Evolutionary conservation across 1,139 yeast species (phyloP).

Genomic region (Sugiyamaella novakii): DNA sequence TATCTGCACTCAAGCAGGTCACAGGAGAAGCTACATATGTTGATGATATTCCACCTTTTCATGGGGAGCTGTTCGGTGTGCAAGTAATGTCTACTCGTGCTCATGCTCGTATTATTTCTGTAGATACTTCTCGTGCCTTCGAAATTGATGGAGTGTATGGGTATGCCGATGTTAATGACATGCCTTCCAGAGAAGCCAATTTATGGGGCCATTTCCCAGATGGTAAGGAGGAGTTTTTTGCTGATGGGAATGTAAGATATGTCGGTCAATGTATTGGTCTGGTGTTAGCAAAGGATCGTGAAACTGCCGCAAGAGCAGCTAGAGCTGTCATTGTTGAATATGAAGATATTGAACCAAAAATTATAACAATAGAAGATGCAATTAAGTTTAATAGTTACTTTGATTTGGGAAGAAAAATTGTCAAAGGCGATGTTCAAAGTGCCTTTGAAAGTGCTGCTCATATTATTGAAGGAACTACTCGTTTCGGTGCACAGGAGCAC

Average conservation of each 20-base stretch:
- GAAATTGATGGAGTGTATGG: constrained; percentile 47
- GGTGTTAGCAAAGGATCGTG: constrained; percentile 45
- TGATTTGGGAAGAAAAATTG: constrained; percentile 37
- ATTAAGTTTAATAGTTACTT: constrained; percentile 42
- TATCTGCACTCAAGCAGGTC: constrained; percentile 49
- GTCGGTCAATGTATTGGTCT: constrained; percentile 51
- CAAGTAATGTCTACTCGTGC: constrained; percentile 49
- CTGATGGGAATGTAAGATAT: constrained; percentile 46
- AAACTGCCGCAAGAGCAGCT: constrained; percentile 48
- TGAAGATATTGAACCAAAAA: constrained; percentile 42
- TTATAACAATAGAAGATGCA: constrained; percentile 49
- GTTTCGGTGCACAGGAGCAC: constrained; percentile 52
- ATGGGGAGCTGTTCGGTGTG: constrained; percentile 47
- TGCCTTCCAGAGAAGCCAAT: constrained; percentile 44
- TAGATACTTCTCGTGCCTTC: constrained; percentile 45
- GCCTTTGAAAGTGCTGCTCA: constrained; percentile 44
- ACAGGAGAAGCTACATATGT: constrained; percentile 50
- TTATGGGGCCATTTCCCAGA: constrained; percentile 47
- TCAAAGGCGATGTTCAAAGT: constrained; percentile 45
- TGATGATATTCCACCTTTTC: constrained; percentile 48
- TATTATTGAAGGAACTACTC: constrained; percentile 44
- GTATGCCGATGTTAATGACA: constrained; percentile 46
- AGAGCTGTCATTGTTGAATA: constrained; percentile 49
- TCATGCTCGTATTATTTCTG: constrained; percentile 45
- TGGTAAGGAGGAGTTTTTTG: constrained; percentile 49